Conservation (phyloP, 2,329 filamentous ascomycete species). For the Colletotrichum kahawae region DNA sequence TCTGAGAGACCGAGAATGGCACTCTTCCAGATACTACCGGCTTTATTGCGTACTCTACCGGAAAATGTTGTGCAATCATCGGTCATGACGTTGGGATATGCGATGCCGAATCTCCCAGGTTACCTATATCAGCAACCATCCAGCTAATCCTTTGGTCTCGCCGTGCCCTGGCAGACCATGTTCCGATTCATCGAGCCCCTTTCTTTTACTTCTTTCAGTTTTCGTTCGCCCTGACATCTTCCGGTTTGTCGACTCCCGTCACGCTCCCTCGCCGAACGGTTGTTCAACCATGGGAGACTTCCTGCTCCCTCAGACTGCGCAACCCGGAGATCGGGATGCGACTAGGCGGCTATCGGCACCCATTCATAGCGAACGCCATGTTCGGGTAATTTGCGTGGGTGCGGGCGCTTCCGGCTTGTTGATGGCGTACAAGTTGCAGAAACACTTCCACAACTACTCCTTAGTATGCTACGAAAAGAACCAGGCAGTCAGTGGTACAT, state of each 20-base stretch:
- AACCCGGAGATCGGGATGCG: neutral
- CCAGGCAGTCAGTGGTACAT: slow-evolving; percentile 57
- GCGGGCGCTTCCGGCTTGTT: slow-evolving; percentile 53
- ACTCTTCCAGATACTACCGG: neutral
- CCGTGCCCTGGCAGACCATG: neutral
- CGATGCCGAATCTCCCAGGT: neutral
- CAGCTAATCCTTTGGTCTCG: neutral
- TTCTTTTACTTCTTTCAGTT: neutral
- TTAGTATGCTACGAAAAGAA: slow-evolving; percentile 57
- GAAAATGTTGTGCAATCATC: neutral
- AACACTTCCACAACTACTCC: slow-evolving; percentile 45
- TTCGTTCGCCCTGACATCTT: neutral
- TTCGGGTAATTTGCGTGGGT: slow-evolving; percentile 45
- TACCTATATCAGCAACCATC: neutral
- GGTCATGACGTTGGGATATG: neutral
- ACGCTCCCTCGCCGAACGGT: neutral
- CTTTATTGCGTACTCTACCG: neutral
- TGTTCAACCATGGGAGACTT: neutral
- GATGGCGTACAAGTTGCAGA: slow-evolving; percentile 52
- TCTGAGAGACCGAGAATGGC: neutral
- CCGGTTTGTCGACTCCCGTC: neutral
- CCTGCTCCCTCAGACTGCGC: neutral
- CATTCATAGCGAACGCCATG: slow-evolving; percentile 10
- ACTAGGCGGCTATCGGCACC: neutral
- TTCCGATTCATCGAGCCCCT: neutral